phyloP scores from a whole-genome alignment of 2,329 filamentous ascomycete genomes.

The Beauveria pseudobassiana region DNA sequence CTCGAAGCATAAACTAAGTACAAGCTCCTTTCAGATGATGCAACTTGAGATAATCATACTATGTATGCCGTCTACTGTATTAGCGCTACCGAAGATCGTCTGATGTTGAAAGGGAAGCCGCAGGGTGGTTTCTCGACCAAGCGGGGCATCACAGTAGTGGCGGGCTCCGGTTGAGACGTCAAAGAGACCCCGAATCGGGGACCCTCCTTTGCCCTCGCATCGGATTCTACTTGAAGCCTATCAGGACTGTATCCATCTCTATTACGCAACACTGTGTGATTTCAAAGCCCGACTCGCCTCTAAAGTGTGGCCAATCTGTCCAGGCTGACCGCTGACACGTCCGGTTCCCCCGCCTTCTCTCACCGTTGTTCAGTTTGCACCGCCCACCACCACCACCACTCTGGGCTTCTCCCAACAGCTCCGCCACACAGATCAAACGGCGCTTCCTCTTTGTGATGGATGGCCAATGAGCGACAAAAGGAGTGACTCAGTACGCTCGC shows the following conservation, averaged over 20 bases:
- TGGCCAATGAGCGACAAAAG: neutral
- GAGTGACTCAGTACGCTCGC: neutral
- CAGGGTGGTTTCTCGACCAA: neutral
- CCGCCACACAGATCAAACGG: conserved; percentile 6
- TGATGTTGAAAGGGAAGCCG: neutral
- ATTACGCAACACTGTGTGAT: neutral
- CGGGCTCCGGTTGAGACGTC: neutral
- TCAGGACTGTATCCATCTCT: neutral
- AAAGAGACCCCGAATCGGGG: too few species aligned
- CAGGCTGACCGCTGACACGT: conserved; percentile 1
- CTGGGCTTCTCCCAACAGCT: neutral
- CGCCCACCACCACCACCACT: neutral
- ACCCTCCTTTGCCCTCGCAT: neutral
- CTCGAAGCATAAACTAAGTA: too few species aligned
- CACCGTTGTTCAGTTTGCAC: neutral
- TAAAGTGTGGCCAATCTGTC: neutral
- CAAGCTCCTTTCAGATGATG: too few species aligned
- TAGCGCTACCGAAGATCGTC: neutral
- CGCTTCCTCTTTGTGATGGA: neutral
- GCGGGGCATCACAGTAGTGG: neutral
- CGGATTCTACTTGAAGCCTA: neutral
- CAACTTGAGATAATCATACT: too few species aligned
- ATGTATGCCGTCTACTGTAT: neutral
- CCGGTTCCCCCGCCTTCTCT: neutral
- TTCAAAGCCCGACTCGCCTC: neutral